phyloP scores from a whole-genome alignment of 2,329 filamentous ascomycete genomes.

The Paecilomyces sp. region DNA sequence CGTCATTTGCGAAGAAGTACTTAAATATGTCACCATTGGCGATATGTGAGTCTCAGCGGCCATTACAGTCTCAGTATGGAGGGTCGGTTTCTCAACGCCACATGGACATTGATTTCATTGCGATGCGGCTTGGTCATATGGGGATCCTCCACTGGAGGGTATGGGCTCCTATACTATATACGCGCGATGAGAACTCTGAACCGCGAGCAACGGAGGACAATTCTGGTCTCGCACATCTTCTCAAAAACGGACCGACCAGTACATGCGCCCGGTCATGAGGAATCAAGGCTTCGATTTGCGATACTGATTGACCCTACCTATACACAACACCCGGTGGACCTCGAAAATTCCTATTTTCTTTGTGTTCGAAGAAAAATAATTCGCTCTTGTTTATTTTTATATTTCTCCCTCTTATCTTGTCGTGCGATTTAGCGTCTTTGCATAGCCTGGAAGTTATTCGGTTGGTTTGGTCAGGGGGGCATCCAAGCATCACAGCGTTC shows the following conservation, averaged over 20 bases:
- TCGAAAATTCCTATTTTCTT: neutral
- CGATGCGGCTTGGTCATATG: constrained; percentile 73
- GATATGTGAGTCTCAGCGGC: constrained; percentile 37
- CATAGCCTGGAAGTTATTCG: neutral
- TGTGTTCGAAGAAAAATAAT: neutral
- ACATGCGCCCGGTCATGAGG: neutral
- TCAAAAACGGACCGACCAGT: neutral
- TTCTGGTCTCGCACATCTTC: neutral
- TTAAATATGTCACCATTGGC: constrained; percentile 34
- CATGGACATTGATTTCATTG: constrained; percentile 45
- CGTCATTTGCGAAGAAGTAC: constrained; percentile 27
- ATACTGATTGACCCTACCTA: neutral
- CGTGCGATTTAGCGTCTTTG: neutral
- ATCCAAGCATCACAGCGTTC: neutral
- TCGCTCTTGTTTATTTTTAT: neutral
- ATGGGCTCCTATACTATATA: constrained; percentile 71
- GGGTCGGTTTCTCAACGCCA: constrained; percentile 16
- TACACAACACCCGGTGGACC: neutral
- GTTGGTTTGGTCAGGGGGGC: neutral
- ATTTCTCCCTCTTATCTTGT: neutral
- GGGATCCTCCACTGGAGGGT: constrained; percentile 84
- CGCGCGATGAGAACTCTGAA: constrained; percentile 14
- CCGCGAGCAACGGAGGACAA: neutral
- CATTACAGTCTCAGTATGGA: constrained; percentile 12
- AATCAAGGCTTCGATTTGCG: neutral